Evolutionary conservation across 2,329 filamentous ascomycete genomes (phyloP).

Genomic region (Aspergillus novofumigatus): DNA sequence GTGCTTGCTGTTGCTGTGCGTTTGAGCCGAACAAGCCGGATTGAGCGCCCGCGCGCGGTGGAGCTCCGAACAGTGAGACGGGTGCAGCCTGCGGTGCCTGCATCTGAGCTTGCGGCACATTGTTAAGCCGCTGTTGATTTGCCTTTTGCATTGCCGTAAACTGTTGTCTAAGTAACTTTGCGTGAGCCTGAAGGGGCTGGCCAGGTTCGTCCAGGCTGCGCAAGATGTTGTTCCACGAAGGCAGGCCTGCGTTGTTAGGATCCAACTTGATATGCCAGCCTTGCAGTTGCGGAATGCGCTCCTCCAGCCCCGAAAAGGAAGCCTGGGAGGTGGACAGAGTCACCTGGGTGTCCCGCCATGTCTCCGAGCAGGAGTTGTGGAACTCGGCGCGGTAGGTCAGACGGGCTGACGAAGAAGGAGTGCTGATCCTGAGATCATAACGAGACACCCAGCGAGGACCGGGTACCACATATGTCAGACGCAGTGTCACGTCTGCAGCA

Average conservation of each 20-base stretch:
- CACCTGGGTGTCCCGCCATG: slow-evolving; percentile 58
- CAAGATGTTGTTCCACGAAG: slow-evolving; percentile 15
- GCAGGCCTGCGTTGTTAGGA: slow-evolving; percentile 18
- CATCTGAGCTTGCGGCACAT: neutral
- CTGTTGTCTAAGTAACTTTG: neutral
- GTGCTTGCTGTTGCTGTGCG: neutral
- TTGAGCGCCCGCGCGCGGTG: too few species aligned
- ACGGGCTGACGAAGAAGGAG: slow-evolving; percentile 48
- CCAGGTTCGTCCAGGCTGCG: slow-evolving; percentile 10
- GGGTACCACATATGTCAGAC: slow-evolving; percentile 57
- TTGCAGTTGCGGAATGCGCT: slow-evolving; percentile 51
- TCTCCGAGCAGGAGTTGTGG: slow-evolving; percentile 60
- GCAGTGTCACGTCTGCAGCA: slow-evolving; percentile 31
- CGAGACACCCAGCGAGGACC: slow-evolving; percentile 57
- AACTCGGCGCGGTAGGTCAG: slow-evolving; percentile 62
- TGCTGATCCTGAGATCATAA: slow-evolving; percentile 61
- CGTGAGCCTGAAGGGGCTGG: neutral
- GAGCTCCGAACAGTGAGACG: neutral
- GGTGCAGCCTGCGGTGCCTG: neutral
- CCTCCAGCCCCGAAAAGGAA: slow-evolving; percentile 52
- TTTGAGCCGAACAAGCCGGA: neutral
- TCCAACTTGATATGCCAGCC: slow-evolving; percentile 56
- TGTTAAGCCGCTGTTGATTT: neutral
- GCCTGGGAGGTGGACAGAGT: slow-evolving; percentile 62
- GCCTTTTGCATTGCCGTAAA: neutral